Conservation (phyloP, 1,139 yeast genomes). For the Yamadazyma dushanensis region DNA sequence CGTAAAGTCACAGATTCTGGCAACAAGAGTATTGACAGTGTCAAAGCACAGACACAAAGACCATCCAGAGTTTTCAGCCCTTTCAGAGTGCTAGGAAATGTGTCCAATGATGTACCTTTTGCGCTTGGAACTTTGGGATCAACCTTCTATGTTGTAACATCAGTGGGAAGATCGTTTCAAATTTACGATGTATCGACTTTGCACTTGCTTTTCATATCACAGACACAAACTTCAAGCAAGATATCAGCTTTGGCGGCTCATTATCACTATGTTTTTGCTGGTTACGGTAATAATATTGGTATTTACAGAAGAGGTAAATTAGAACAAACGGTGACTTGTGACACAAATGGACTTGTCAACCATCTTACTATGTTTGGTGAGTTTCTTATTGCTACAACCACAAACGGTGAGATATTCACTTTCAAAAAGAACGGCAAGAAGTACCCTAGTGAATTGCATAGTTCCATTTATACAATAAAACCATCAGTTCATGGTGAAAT, state of each 20-base stretch:
- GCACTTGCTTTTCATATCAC: constrained; percentile 84
- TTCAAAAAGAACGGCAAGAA: constrained; percentile 59
- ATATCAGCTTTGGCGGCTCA: constrained; percentile 79
- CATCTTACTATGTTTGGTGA: constrained; percentile 75
- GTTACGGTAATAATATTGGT: constrained; percentile 70
- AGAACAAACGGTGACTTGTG: constrained; percentile 52
- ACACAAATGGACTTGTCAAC: constrained; percentile 36
- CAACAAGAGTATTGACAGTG: too few species aligned
- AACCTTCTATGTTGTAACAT: constrained; percentile 83
- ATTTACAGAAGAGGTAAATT: constrained; percentile 81
- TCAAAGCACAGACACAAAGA: constrained; percentile 9
- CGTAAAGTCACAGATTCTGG: constrained; percentile 21
- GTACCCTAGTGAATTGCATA: constrained; percentile 63
- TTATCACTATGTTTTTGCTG: constrained; percentile 81
- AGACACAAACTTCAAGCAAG: constrained; percentile 65
- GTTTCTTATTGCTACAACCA: constrained; percentile 59
- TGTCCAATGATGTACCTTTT: constrained; percentile 77
- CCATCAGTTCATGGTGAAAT: constrained; percentile 65
- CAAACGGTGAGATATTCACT: constrained; percentile 57
- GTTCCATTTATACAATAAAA: constrained; percentile 54
- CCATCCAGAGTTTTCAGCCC: constrained; percentile 45
- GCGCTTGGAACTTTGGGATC: constrained; percentile 88
- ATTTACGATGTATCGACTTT: constrained; percentile 90
- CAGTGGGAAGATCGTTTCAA: constrained; percentile 88
- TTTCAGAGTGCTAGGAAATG: constrained; percentile 59